These are phyloP conservation scores for Mollisiaceae sp. DNA, from an alignment of 2,329 filamentous ascomycete genomes.

Conservation along the genomic window DNA sequence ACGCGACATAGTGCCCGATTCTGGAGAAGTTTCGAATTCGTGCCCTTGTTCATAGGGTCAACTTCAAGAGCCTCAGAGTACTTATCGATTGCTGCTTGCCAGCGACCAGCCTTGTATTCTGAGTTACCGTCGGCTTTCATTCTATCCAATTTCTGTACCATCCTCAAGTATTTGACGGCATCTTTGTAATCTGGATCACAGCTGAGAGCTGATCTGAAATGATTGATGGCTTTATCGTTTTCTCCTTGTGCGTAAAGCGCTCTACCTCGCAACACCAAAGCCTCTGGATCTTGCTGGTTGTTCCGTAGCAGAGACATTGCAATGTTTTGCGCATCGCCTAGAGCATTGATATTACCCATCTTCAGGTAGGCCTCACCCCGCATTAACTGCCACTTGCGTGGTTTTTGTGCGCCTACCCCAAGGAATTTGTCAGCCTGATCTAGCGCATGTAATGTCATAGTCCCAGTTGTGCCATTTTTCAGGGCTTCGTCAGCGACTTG, in stretches of 20 bases:
- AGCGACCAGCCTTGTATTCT: conserved; percentile 85
- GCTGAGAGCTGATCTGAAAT: conserved; percentile 86
- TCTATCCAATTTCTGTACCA: conserved; percentile 88
- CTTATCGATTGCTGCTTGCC: conserved; percentile 79
- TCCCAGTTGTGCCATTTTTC: conserved; percentile 76
- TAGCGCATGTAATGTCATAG: conserved; percentile 89
- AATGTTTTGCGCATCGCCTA: conserved; percentile 91
- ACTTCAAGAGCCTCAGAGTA: conserved; percentile 84
- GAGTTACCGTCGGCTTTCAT: conserved; percentile 94
- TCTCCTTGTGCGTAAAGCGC: conserved; percentile 91
- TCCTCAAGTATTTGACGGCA: conserved; percentile 85
- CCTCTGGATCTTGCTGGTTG: conserved; percentile 93
- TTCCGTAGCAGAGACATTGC: conserved; percentile 84
- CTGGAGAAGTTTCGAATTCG: conserved; percentile 92
- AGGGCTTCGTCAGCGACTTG: conserved; percentile 79
- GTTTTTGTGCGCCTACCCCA: conserved; percentile 75
- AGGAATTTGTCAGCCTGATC: conserved; percentile 87
- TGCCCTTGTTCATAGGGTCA: conserved; percentile 86
- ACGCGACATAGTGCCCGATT: conserved; percentile 88
- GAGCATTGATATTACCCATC: conserved; percentile 86
- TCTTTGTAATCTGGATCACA: conserved; percentile 92
- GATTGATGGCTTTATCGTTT: conserved; percentile 91
- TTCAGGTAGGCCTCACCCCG: conserved; percentile 89
- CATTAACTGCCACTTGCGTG: conserved; percentile 93
- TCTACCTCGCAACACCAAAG: conserved; percentile 84